Conservation (phyloP, 2,329 filamentous ascomycete genomes). For the Dactylellina haptotyla region DNA sequence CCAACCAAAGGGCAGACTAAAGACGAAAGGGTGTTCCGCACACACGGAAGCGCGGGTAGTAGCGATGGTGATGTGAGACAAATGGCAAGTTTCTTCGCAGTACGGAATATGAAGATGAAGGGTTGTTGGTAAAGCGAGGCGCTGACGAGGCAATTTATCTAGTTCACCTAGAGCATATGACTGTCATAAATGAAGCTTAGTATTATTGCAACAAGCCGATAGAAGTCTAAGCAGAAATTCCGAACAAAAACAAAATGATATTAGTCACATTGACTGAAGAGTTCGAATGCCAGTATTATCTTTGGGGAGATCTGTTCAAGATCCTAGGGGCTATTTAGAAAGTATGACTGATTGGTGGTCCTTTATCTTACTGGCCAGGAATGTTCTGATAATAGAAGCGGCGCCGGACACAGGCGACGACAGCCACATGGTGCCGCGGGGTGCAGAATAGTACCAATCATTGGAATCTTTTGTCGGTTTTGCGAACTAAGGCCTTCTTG, state of each 20-base stretch:
- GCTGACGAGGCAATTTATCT: conserved; percentile 54
- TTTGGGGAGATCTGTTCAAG: conserved; percentile 34
- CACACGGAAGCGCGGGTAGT: conserved; percentile 42
- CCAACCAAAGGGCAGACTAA: conserved; percentile 21
- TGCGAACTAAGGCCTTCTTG: conserved; percentile 44
- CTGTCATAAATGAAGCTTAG: conserved; percentile 1
- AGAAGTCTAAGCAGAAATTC: conserved; percentile 20
- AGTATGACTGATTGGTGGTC: conserved; percentile 48
- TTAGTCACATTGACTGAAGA: conserved; percentile 44
- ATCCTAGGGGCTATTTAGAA: conserved; percentile 41
- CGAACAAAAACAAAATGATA: conserved; percentile 41
- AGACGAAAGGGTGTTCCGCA: conserved; percentile 36
- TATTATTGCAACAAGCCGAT: conserved; percentile 23
- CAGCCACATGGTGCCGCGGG: conserved; percentile 23
- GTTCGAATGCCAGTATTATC: conserved; percentile 40
- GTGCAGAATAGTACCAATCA: conserved; percentile 43
- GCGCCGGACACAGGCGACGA: conserved; percentile 23
- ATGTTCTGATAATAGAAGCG: conserved; percentile 27
- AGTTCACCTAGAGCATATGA: conserved; percentile 33
- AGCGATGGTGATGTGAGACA: conserved; percentile 52
- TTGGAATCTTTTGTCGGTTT: conserved; percentile 30
- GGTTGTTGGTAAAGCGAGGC: conserved; percentile 24
- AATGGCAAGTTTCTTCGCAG: conserved; percentile 49
- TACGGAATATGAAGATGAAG: conserved; percentile 43
- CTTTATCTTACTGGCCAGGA: conserved; percentile 48